phyloP scores from a whole-genome alignment of 225 moss, liverwort and hornwort species.

The Neckera pumila region DNA sequence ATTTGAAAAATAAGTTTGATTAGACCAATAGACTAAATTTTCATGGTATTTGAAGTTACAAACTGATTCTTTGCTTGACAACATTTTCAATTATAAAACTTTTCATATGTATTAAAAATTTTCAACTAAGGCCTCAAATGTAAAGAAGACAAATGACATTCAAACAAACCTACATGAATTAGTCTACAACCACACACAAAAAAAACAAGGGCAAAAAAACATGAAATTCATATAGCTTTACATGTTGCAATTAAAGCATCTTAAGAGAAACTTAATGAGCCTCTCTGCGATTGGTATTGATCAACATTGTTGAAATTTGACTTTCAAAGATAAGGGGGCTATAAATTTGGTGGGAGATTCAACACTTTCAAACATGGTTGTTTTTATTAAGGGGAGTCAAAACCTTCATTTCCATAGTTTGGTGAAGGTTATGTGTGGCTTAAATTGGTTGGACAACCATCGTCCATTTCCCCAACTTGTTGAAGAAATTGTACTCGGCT shows the following conservation, averaged over 20 bases:
- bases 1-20: neutral
- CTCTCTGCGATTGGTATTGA: fast-evolving
- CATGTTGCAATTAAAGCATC: neutral
- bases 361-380: too few species aligned
- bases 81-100: too few species aligned
- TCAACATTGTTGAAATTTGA: neutral
- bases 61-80: neutral
- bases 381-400: too few species aligned
- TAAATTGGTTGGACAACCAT: fast-evolving
- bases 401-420: fast-evolving
- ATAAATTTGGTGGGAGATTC: too few species aligned
- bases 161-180: neutral
- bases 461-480: fast-evolving
- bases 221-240: too few species aligned
- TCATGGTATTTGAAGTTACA: neutral
- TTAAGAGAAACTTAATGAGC: fast-evolving
- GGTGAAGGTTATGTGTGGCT: neutral
- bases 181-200: neutral
- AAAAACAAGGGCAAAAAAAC: fast-evolving
- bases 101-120: fast-evolving
- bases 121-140: neutral
- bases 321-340: neutral
- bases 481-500: neutral
- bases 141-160: neutral
- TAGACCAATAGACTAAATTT: neutral